phyloP scores from a whole-genome alignment of 306 rosid genomes.

The Dryas octopetala region DNA sequence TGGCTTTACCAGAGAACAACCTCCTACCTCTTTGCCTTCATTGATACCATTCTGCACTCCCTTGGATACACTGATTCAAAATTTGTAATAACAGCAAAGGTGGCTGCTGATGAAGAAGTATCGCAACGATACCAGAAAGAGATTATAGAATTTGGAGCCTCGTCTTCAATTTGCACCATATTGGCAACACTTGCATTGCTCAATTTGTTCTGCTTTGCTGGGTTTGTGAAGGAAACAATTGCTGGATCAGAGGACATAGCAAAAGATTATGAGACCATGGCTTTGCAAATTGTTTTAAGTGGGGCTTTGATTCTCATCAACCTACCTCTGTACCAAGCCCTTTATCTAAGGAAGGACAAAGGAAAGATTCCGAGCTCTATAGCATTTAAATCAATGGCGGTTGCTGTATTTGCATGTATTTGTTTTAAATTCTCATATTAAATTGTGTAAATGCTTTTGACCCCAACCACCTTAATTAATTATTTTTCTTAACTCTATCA shows the following conservation, averaged over 20 bases:
- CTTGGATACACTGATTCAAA: slow-evolving; percentile 41
- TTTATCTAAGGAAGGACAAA: slow-evolving; percentile 64
- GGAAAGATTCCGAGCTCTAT: slow-evolving; percentile 55
- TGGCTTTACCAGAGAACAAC: slow-evolving; percentile 64
- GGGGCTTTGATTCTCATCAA: slow-evolving; percentile 57
- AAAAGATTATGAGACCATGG: slow-evolving; percentile 35
- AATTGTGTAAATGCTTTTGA: too few species aligned
- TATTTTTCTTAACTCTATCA: too few species aligned
- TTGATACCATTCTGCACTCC: slow-evolving; percentile 43
- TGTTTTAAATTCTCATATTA: slow-evolving; percentile 2
- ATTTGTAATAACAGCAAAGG: slow-evolving; percentile 59
- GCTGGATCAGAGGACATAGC: slow-evolving; percentile 20
- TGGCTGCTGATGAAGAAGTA: slow-evolving; percentile 47
- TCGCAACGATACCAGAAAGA: slow-evolving; percentile 55
- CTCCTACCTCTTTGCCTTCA: slow-evolving; percentile 52
- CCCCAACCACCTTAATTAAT: too few species aligned
- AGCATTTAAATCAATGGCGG: slow-evolving; percentile 42
- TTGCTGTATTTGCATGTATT: slow-evolving; percentile 29
- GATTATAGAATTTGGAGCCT: slow-evolving; percentile 69
- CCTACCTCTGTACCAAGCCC: slow-evolving; percentile 54
- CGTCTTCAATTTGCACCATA: slow-evolving; percentile 59
- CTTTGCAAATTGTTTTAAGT: slow-evolving; percentile 51
- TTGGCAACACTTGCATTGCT: slow-evolving; percentile 65
- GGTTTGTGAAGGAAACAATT: slow-evolving; percentile 37
- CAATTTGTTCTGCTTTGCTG: slow-evolving; percentile 49